Percentiles rank a stretch among this genome's conserved stretches.
phyloP scores from a whole-genome alignment of 345 rosid species.

The Heritiera littoralis region DNA sequence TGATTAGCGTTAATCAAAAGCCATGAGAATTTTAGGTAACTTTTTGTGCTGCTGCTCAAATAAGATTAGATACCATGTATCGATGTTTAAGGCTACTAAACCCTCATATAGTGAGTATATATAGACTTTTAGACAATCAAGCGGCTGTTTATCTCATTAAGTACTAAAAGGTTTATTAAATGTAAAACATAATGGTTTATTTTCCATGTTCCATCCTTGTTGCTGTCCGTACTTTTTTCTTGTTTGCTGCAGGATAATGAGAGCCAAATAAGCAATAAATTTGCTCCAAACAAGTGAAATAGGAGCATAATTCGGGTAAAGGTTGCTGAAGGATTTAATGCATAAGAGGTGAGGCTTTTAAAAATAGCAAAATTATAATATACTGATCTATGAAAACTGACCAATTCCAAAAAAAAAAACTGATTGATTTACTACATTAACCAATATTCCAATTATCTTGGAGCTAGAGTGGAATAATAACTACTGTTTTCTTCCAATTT shows the following conservation, averaged over 20 bases:
- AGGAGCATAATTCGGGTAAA: background rate
- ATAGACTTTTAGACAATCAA: background rate
- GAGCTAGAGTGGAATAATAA: background rate
- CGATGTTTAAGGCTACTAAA: no score
- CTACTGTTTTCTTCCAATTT: background rate
- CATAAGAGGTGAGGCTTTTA: background rate
- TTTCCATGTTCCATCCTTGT: background rate
- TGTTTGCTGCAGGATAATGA: background rate
- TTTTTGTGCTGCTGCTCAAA: no score
- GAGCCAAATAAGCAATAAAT: background rate
- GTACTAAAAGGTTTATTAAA: no score
- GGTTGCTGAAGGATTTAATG: slow-evolving; percentile 1
- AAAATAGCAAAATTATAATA: background rate
- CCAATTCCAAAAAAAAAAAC: background rate
- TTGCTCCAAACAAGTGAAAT: background rate
- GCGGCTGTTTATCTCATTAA: no score
- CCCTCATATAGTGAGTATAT: no score
- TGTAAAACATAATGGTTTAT: slow-evolving; percentile 7
- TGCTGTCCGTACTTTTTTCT: slow-evolving; percentile 3
- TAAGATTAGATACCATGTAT: no score
- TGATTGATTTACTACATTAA: background rate
- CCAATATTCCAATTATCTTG: background rate
- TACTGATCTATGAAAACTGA: background rate
- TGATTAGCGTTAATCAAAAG: no score
- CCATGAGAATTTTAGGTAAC: no score